phyloP scores from a whole-genome alignment of 176 grass and related monocot species.

The Eleusine indica region DNA sequence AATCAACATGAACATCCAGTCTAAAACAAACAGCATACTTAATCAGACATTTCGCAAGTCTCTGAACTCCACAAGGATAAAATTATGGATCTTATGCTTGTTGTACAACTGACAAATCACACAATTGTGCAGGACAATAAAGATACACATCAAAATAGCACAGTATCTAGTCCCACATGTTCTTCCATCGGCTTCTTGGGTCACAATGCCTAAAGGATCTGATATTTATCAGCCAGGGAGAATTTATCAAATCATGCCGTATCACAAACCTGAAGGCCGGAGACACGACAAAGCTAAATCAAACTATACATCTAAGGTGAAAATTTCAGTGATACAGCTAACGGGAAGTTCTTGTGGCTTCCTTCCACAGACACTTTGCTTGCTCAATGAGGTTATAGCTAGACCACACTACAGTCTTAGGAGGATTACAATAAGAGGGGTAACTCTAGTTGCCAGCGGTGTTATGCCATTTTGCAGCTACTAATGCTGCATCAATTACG shows the following conservation, averaged over 20 bases:
- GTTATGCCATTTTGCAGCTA: constrained; percentile 50
- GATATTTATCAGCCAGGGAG: constrained; percentile 46
- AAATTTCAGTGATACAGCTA: constrained; percentile 59
- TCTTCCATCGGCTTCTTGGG: constrained; percentile 45
- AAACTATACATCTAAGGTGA: constrained; percentile 73
- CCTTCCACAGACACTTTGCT: constrained; percentile 44
- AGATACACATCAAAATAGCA: constrained; percentile 45
- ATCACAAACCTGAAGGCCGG: constrained; percentile 35
- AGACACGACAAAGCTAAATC: constrained; percentile 49
- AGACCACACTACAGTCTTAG: constrained; percentile 58
- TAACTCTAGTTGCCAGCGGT: constrained; percentile 44
- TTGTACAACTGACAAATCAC: constrained; percentile 58
- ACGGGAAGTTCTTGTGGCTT: constrained; percentile 41
- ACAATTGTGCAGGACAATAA: constrained; percentile 41
- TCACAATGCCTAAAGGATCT: constrained; percentile 22
- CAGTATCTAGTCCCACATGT: constrained; percentile 38
- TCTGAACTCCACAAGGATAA: constrained; percentile 42
- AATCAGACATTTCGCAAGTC: neutral
- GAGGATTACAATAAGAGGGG: constrained; percentile 52
- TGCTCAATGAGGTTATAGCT: constrained; percentile 67
- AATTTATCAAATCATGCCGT: constrained; percentile 54
- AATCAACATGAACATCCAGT: neutral
- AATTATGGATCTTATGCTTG: constrained; percentile 49
- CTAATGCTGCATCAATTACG: constrained; percentile 53
- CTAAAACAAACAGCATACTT: neutral